Evolutionary conservation across 2,329 filamentous ascomycete species (phyloP), one percentile per base, ranked within the genome.

Genomic region (Colletotrichum truncatum): DNA sequence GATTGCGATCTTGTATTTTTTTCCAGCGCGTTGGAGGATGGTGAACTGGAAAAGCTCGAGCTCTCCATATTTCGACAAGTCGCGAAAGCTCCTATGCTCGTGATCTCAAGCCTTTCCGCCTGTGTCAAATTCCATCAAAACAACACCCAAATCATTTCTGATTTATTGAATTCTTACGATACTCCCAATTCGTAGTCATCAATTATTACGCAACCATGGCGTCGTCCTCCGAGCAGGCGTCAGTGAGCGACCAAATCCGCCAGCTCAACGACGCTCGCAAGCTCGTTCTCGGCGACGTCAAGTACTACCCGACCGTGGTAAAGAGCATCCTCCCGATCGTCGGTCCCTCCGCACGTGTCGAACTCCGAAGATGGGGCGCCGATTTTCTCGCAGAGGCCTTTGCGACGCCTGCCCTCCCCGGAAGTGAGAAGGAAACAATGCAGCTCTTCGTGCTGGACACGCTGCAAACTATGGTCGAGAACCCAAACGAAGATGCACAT

Each of bases 321-420:
- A 92, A 93, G 74, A 94, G 93, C 49, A 93, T 98, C 68, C 83
- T 98, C n/a, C 94, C 94, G 60, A 94, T 98, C 73, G 92, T 98
- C 78, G 90, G 91, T 66, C 88, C 91, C 54, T 85, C 86, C 69
- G 87, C 93, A 68, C 86, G 88, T 67, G 80, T 97, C 61, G 93
- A 97, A 78, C 83, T 98, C 73, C 91, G 94, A 78, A 85, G 94
- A 91, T 99, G 96, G 96, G 96, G 95, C 25, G 91, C 94, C 68
- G 94, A 98, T 67, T 99, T 99, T 75, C 84, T 99, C 43, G 94
- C 95, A 61, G 96, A 99, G 82, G 94, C 94, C 3, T 98, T 99
- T 80, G 91, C 96, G 62, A 97, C 93, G 66, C 96, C 97, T n/a
- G 89, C 91, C 21, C 85, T 98, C 72, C 83, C 90, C 18, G 84